Conservation (phyloP, 371 early-diverging fungal genomes). For the Cokeromyces recurvatus region DNA sequence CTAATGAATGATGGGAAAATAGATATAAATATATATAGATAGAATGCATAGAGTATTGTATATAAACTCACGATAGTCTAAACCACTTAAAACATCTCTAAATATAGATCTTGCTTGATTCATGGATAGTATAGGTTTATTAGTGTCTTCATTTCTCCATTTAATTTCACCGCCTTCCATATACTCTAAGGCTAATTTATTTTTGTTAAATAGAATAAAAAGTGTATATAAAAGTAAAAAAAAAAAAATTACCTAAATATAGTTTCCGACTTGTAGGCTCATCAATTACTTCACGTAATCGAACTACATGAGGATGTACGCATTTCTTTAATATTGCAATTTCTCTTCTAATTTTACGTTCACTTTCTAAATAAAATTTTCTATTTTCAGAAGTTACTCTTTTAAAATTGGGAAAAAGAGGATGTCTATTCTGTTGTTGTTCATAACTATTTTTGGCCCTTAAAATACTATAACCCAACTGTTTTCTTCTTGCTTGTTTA, state of each 20-base stretch:
- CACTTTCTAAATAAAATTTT: constrained; percentile 36
- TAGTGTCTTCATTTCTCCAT: constrained; percentile 66
- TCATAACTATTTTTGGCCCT: constrained; percentile 3
- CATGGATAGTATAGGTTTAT: constrained; percentile 55
- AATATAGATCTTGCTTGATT: constrained; percentile 69
- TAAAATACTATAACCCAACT: constrained; percentile 48
- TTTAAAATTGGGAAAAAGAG: no score
- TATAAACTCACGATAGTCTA: constrained; percentile 79
- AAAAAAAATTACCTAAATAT: constrained; percentile 48
- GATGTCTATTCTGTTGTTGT: no score
- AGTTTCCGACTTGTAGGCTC: constrained; percentile 84
- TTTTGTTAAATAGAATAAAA: not conserved
- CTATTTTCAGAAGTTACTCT: not conserved
- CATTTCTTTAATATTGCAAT: constrained; percentile 93
- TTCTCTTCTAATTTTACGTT: constrained; percentile 87
- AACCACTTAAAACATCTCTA: constrained; percentile 81
- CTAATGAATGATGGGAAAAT: constrained; percentile 20
- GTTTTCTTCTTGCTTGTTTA: constrained; percentile 60
- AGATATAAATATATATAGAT: not conserved
- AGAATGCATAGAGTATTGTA: no score
- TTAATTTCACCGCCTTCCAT: constrained; percentile 85
- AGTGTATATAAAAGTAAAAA: no score
- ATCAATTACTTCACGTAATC: constrained; percentile 89
- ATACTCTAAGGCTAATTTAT: constrained; percentile 79
- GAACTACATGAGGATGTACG: constrained; percentile 88